Percentiles rank a stretch among this genome's conserved stretches.
These are phyloP conservation scores for Amylocarpus encephaloides DNA, from an alignment of 2,329 filamentous ascomycete species.

Conservation along the genomic window DNA sequence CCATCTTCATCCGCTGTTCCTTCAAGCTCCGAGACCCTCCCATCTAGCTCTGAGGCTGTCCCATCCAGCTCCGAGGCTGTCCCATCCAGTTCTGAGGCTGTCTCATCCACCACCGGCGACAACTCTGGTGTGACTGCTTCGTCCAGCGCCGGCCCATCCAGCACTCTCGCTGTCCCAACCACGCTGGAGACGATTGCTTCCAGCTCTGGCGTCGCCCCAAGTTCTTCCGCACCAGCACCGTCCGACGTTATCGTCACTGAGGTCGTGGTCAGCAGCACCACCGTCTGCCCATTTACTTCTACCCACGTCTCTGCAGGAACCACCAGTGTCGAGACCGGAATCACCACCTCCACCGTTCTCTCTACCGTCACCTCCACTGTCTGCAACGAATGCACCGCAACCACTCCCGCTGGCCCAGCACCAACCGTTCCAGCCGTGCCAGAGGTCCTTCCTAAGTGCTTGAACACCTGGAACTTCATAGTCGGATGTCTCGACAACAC, in stretches of 20 bases:
- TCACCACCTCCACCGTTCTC: constrained; percentile 31
- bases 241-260: constrained; percentile 14
- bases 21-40: not conserved
- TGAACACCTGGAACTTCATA: constrained; percentile 81
- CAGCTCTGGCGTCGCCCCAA: not conserved
- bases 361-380: constrained; percentile 29
- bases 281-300: constrained; percentile 15
- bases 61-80: not conserved
- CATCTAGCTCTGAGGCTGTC: not conserved
- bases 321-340: constrained; percentile 22
- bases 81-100: not conserved
- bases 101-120: not conserved
- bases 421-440: constrained; percentile 42
- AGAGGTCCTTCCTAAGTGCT: constrained; percentile 71
- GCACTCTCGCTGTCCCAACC: not conserved
- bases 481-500: constrained; percentile 78
- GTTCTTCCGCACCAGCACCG: not conserved
- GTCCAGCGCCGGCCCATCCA: not conserved
- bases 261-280: constrained; percentile 11
- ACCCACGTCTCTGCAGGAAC: constrained; percentile 14
- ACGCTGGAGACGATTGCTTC: not conserved
- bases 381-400: constrained; percentile 28
- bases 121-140: not conserved
- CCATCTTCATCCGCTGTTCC: not conserved
- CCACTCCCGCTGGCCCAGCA: constrained; percentile 6